These are phyloP conservation scores for sunflower (Helianthus annuus) DNA, from an alignment of 129 eudicot species.

Conservation along the genomic window HanXRQr2.0-SUNRISE NC_035435.2:138470564-138471063, in stretches of 20 bases:
- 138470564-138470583: constrained; percentile 82
- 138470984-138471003: too few species aligned
- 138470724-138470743: neutral
- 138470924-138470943: neutral
- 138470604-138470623: constrained; percentile 92
- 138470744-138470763: constrained; percentile 45
- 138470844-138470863: constrained; percentile 90
- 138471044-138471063: neutral
- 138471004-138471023: too few species aligned
- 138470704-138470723: constrained; percentile 19
- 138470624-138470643: constrained; percentile 81
- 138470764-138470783: constrained; percentile 97
- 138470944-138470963: constrained; percentile 18
- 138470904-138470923: constrained; percentile 1
- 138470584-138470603: constrained; percentile 72
- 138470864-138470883: constrained; percentile 14
- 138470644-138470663: constrained; percentile 89
- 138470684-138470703: constrained; percentile 48
- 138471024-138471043: too few species aligned
- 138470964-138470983: neutral
- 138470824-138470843: constrained; percentile 70
- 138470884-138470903: constrained; percentile 17
- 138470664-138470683: constrained; percentile 98
- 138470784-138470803: constrained; percentile 68
- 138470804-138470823: constrained; percentile 74